phyloP scores from a whole-genome alignment of 768 basidiomycete species.

The Trametes villosa region DNA sequence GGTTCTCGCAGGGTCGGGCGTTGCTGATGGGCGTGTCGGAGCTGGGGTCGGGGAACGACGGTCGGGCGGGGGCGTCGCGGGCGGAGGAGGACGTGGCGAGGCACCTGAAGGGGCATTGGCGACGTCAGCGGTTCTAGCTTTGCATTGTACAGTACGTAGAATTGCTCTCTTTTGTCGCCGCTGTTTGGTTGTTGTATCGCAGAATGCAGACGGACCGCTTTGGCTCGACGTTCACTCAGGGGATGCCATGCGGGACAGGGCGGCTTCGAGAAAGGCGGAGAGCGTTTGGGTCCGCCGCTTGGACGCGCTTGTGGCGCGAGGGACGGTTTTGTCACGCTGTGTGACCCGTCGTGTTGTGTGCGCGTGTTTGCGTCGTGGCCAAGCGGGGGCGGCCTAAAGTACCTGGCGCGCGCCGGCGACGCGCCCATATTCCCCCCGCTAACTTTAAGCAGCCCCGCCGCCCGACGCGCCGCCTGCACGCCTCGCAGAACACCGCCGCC shows the following conservation, averaged over 20 bases:
- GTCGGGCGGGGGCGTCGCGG: constrained; percentile 34
- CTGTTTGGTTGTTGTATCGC: too few species aligned
- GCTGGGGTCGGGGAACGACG: constrained; percentile 2
- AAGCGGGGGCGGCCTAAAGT: constrained; percentile 16
- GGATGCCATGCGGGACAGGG: background rate
- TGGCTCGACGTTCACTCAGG: too few species aligned
- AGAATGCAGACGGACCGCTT: too few species aligned
- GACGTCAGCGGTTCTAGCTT: constrained; percentile 59
- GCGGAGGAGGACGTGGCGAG: constrained; percentile 68
- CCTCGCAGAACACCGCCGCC: background rate
- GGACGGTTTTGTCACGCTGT: constrained; percentile 11
- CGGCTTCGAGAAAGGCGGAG: background rate
- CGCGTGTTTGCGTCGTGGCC: constrained; percentile 7
- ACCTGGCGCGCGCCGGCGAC: constrained; percentile 8
- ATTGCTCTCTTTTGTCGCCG: background rate
- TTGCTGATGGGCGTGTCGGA: constrained; percentile 48
- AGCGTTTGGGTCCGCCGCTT: background rate
- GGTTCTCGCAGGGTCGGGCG: constrained; percentile 51
- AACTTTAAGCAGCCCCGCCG: background rate
- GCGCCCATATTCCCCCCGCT: constrained; percentile 19
- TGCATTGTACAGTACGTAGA: background rate
- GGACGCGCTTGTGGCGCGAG: constrained; percentile 3
- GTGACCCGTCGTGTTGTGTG: constrained; percentile 27
- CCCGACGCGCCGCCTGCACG: constrained; percentile 1
- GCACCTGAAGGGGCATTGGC: constrained; percentile 64